phyloP scores from a whole-genome alignment of 1,284 basidiomycete species.

The Moniliophthora roreri region DNA sequence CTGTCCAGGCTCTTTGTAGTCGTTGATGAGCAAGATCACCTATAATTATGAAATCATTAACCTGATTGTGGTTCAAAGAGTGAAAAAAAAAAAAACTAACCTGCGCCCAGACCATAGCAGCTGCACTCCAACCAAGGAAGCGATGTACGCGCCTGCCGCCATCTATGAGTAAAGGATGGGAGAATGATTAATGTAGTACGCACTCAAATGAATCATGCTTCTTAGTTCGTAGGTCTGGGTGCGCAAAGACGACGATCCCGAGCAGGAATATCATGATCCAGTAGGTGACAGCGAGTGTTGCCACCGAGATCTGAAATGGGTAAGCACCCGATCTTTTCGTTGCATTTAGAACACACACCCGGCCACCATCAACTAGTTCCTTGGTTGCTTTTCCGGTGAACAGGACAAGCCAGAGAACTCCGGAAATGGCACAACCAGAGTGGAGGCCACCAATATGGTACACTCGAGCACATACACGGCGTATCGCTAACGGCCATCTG shows the following conservation, averaged over 20 bases:
- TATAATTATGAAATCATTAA: conserved; percentile 20
- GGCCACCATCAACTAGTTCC: conserved; percentile 35
- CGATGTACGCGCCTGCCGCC: conserved; percentile 45
- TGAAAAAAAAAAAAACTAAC: conserved; percentile 24
- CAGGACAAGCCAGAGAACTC: conserved; percentile 50
- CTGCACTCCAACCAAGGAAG: conserved; percentile 55
- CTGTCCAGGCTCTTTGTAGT: conserved; percentile 41
- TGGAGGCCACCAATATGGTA: conserved; percentile 62
- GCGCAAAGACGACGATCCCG: conserved; percentile 49
- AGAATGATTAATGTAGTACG: neutral
- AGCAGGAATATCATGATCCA: conserved; percentile 48
- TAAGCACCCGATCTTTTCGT: neutral
- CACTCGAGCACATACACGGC: conserved; percentile 50
- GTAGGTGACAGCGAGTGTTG: conserved; percentile 54
- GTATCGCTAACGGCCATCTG: conserved; percentile 56
- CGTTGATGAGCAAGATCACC: conserved; percentile 52
- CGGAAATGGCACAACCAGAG: conserved; percentile 55
- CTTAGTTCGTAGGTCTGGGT: conserved; percentile 46
- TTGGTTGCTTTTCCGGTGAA: conserved; percentile 55
- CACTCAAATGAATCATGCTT: conserved; percentile 53
- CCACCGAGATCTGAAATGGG: conserved; percentile 37
- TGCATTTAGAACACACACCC: conserved; percentile 4
- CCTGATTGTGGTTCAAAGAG: neutral
- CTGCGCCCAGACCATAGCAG: conserved; percentile 55
- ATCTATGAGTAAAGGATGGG: too few species aligned